phyloP scores from a whole-genome alignment of 2,329 filamentous ascomycete genomes.

The Apiospora aurea region DNA sequence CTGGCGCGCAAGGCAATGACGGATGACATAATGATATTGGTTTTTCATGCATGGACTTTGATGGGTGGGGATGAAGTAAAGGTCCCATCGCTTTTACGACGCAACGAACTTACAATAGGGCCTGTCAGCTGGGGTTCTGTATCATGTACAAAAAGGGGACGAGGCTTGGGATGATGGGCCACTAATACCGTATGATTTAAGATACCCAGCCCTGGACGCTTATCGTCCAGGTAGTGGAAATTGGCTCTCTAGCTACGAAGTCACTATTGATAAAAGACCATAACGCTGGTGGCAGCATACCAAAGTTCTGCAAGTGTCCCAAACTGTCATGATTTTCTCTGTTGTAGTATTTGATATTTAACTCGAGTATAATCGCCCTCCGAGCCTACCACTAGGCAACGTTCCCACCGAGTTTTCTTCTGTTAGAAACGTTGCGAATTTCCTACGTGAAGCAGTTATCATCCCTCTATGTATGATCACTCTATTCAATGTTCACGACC shows the following conservation, averaged over 20 bases:
- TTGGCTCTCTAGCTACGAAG: conserved; percentile 15
- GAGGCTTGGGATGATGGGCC: neutral
- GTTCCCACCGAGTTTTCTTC: too few relatives aligned
- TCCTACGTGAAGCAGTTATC: too few relatives aligned
- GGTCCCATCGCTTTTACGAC: conserved; percentile 21
- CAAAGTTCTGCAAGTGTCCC: neutral
- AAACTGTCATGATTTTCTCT: neutral
- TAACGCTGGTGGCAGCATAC: conserved; percentile 2
- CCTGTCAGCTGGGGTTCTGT: conserved; percentile 3
- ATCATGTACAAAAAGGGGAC: conserved; percentile 23
- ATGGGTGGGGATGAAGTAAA: conserved; percentile 15
- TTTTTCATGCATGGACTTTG: conserved; percentile 23
- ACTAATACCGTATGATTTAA: conserved; percentile 24
- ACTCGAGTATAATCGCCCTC: neutral
- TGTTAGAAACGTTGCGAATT: too few relatives aligned
- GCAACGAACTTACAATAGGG: conserved; percentile 21
- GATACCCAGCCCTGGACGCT: conserved; percentile 22
- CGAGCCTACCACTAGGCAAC: too few relatives aligned
- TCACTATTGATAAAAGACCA: conserved; percentile 22
- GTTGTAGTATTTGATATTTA: neutral
- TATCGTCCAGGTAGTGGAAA: conserved; percentile 8
- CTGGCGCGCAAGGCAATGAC: conserved; percentile 15
- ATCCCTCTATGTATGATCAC: too few relatives aligned
- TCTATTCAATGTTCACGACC: neutral
- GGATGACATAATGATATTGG: conserved; percentile 23